Evolutionary conservation across 2,329 filamentous ascomycete genomes (phyloP).

Genomic region (Diaporthe citri): DNA sequence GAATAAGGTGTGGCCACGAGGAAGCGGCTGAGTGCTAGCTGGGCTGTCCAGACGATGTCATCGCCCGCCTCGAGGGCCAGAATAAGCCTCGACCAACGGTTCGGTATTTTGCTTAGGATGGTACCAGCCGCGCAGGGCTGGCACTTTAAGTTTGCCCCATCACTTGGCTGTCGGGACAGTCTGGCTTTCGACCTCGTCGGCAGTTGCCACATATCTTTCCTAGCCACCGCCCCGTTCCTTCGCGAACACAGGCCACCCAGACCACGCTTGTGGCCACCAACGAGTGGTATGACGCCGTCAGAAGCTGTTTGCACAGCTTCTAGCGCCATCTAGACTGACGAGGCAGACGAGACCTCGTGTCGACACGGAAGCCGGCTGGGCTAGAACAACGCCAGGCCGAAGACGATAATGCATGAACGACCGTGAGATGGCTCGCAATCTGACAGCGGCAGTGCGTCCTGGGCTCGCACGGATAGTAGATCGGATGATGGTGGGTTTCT

Average conservation of each 20-base stretch:
- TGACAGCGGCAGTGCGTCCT: conserved; percentile 23
- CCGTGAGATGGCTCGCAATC: conserved; percentile 1
- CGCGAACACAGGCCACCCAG: not conserved
- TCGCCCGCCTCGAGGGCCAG: conserved; percentile 1
- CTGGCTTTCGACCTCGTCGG: conserved; percentile 5
- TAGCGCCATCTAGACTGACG: not conserved
- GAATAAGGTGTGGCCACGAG: not conserved
- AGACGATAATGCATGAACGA: not conserved
- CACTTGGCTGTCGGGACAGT: not conserved
- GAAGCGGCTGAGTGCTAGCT: conserved; percentile 1
- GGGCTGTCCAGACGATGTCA: not conserved
- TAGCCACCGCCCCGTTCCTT: not conserved
- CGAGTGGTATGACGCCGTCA: not conserved
- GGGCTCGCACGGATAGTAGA: conserved; percentile 13
- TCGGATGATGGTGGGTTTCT: conserved; percentile 1
- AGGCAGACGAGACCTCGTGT: conserved; percentile 17
- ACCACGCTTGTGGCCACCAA: not conserved
- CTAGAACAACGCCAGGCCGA: conserved; percentile 16
- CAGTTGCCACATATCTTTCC: conserved; percentile 9
- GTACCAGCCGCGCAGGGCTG: conserved; percentile 27
- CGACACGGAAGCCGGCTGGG: not conserved
- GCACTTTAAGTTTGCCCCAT: conserved; percentile 7
- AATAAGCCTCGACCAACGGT: conserved; percentile 29
- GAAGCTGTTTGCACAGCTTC: not conserved
- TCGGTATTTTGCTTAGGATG: conserved; percentile 18